Conservation (phyloP, 2,329 filamentous ascomycete genomes). For the Fusarium sp. region DNA sequence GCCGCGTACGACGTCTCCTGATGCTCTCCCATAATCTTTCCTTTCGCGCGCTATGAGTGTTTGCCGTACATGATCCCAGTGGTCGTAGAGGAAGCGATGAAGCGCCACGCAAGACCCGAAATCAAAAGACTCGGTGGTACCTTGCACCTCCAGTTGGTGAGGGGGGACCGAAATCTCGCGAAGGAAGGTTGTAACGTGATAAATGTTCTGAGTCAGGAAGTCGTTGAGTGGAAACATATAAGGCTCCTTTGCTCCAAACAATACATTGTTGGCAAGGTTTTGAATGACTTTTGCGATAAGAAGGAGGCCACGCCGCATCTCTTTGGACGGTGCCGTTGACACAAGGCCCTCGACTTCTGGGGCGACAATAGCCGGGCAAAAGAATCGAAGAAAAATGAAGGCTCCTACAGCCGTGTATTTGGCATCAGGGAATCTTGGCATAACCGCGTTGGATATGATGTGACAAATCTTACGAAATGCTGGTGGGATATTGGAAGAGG, state of each 20-base stretch:
- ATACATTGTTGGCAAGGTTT: conserved; percentile 79
- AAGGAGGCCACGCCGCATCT: conserved; percentile 77
- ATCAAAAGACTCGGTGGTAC: conserved; percentile 70
- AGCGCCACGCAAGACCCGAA: conserved; percentile 80
- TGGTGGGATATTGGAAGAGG: conserved; percentile 71
- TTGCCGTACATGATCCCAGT: conserved; percentile 79
- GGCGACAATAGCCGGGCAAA: conserved; percentile 80
- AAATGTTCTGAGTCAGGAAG: conserved; percentile 78
- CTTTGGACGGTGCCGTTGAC: conserved; percentile 72
- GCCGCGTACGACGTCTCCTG: conserved; percentile 66
- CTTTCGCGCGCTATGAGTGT: conserved; percentile 73
- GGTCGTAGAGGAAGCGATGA: conserved; percentile 78
- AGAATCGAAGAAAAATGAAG: conserved; percentile 80
- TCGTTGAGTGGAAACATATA: conserved; percentile 81
- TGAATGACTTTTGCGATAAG: conserved; percentile 81
- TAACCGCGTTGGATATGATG: conserved; percentile 75
- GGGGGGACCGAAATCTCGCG: conserved; percentile 75
- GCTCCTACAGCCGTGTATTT: conserved; percentile 81
- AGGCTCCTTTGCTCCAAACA: conserved; percentile 79
- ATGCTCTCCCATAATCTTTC: conserved; percentile 69
- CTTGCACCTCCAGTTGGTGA: conserved; percentile 59
- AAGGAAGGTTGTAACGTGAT: conserved; percentile 76
- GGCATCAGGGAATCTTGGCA: conserved; percentile 75
- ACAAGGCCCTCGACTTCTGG: conserved; percentile 79
- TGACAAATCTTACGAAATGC: conserved; percentile 78